Conservation (phyloP, 495 filamentous ascomycete genomes). For the Collariella sp. region DNA sequence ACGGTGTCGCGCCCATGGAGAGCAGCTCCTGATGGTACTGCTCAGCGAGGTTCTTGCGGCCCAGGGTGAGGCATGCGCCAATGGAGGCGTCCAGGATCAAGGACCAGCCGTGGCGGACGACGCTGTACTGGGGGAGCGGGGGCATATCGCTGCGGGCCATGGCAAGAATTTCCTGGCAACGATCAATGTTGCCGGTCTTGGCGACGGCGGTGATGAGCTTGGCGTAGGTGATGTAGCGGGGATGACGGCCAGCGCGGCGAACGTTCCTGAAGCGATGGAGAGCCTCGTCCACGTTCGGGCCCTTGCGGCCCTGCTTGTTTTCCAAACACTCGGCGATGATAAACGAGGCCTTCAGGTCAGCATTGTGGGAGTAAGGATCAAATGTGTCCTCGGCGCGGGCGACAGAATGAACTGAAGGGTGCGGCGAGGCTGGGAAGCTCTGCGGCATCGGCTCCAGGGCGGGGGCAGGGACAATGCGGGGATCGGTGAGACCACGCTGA, state of each 20-base stretch:
- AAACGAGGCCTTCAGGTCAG: conserved; percentile 85
- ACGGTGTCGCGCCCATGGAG: conserved; percentile 78
- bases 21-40: conserved; percentile 85
- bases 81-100: conserved; percentile 95
- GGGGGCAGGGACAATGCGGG: conserved; percentile 33
- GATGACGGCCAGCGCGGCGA: conserved; percentile 82
- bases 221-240: conserved; percentile 89
- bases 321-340: conserved; percentile 84
- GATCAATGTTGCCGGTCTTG: conserved; percentile 65
- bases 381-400: conserved; percentile 62
- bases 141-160: conserved; percentile 87
- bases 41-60: conserved; percentile 67
- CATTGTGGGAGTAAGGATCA: conserved; percentile 82
- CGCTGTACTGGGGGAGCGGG: conserved; percentile 65
- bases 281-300: conserved; percentile 68
- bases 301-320: conserved; percentile 55
- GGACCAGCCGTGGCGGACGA: conserved; percentile 88
- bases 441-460: conserved; percentile 18
- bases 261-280: conserved; percentile 80
- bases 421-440: conserved; percentile 29
- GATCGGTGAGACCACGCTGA: conserved; percentile 36
- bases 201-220: conserved; percentile 89
- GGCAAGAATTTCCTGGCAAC: conserved; percentile 75
- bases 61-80: conserved; percentile 77
- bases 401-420: conserved; percentile 28